A percentile compares a stretch with the other conserved stretches of the same genome.
Evolutionary conservation across 2,329 filamentous ascomycete species (phyloP).

Genomic region (Aureobasidium sp.): DNA sequence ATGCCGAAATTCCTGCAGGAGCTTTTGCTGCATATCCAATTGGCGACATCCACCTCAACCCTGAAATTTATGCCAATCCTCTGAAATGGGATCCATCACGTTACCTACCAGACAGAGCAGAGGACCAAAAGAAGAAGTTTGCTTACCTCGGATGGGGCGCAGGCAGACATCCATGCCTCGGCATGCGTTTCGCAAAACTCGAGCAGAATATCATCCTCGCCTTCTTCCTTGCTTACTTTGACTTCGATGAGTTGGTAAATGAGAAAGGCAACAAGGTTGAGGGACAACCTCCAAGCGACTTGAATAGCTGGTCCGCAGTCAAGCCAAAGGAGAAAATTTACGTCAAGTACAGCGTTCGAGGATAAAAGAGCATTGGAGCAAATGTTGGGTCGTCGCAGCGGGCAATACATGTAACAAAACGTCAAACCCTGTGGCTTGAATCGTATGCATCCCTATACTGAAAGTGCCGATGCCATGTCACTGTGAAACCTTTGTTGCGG

Average conservation of each 20-base stretch:
- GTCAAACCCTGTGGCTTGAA: constrained; percentile 10
- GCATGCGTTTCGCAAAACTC: constrained; percentile 45
- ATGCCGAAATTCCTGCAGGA: constrained; percentile 39
- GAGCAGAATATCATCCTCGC: constrained; percentile 46
- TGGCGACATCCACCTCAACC: constrained; percentile 46
- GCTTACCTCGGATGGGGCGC: constrained; percentile 25
- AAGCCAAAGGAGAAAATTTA: constrained; percentile 34
- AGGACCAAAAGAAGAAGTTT: constrained; percentile 39
- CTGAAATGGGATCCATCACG: constrained; percentile 45
- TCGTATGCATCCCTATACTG: constrained; percentile 1
- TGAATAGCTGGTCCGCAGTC: constrained; percentile 34
- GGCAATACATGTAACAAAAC: constrained; percentile 4
- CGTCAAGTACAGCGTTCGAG: constrained; percentile 33
- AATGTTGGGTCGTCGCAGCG: neutral
- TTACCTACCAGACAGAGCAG: constrained; percentile 41
- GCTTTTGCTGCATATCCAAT: constrained; percentile 42
- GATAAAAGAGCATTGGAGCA: neutral
- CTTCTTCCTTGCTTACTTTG: constrained; percentile 45
- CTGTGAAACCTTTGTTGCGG: neutral
- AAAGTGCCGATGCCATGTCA: neutral
- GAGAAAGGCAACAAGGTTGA: constrained; percentile 29
- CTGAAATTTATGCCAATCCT: constrained; percentile 44
- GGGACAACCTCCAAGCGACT: constrained; percentile 29
- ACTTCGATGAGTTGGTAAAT: constrained; percentile 38
- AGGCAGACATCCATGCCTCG: constrained; percentile 39